Evolutionary conservation across 176 grass and related monocot genomes (phyloP), one percentile per base, ranked within the genome.

Genomic region (Triticum monococcum): DNA sequence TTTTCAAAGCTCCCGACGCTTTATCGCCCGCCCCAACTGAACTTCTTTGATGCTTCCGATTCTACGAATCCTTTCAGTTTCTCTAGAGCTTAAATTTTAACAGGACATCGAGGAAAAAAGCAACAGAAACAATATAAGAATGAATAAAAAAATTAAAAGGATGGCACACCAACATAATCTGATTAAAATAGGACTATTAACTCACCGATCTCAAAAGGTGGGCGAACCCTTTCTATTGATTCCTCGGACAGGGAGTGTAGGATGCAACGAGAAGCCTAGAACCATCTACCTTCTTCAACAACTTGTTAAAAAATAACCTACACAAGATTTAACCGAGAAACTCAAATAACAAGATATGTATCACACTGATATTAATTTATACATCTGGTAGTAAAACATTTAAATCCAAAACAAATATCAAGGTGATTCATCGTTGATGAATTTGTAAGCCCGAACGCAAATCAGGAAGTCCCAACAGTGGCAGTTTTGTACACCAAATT

Each of bases 271-370:
- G 32, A 33, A 33, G 32, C 32, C 32, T 90, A 85, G 77, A 89
- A 92, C 89, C 87, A 40, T 94, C 93, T 26, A 88, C 88, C 77
- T 98, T 95, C 77, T 82, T 85, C 64, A 95, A 91, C 93, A 95
- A 92, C 84, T 88, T 92, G 33, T 93, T 87, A 54, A 98, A 98
- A 75, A 37, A 79, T 95, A 66, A 91, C 84, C 96, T 98, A 69
- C 12, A 72, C 52, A 77, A 45, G 31, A 88, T 73, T 86, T 75
- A 64, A 24, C 13, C 43, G 56, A 86, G 83, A 9, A 78, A 87
- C 61, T 12, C 6, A 81, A 77, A 76, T 33, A 54, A 59, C 81
- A 59, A 67, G 9, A 78, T 25, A 69, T 43, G 7, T 67, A 18
- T 18, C 46, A 43, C 43, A 33, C 25, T 57, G 7, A 74, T n/a